Conservation (phyloP, 2,329 filamentous ascomycete genomes). For the Neophaeococcomyces mojaviensis region DNA sequence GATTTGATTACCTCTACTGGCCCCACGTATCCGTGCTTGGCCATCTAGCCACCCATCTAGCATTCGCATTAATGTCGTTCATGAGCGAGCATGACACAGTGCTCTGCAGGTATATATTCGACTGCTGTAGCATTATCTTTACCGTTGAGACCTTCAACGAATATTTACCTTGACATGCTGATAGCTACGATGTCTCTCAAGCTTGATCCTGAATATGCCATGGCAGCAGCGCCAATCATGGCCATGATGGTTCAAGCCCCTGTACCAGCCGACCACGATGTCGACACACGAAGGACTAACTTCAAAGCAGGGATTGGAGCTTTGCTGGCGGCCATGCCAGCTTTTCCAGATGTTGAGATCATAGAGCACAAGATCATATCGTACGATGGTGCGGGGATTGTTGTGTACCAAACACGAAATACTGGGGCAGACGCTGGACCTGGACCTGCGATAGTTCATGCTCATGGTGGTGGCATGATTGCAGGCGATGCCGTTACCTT, state of each 20-base stretch:
- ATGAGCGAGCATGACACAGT: too few relatives aligned
- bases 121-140: too few relatives aligned
- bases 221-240: slow-evolving; percentile 16
- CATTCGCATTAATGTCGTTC: too few relatives aligned
- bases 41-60: too few relatives aligned
- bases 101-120: too few relatives aligned
- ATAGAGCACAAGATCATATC: slow-evolving; percentile 13
- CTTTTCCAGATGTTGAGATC: slow-evolving; percentile 17
- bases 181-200: slow-evolving; percentile 24
- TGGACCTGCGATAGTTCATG: slow-evolving; percentile 22
- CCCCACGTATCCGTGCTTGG: too few relatives aligned
- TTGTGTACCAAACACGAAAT: slow-evolving; percentile 24
- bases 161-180: too few relatives aligned
- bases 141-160: too few relatives aligned
- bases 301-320: slow-evolving; percentile 4
- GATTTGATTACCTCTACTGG: too few relatives aligned
- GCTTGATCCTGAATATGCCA: slow-evolving; percentile 17
- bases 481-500: slow-evolving; percentile 16
- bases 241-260: slow-evolving; percentile 11
- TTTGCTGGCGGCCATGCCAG: slow-evolving; percentile 13
- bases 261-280: slow-evolving; percentile 16
- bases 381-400: slow-evolving; percentile 20
- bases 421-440: slow-evolving; percentile 21
- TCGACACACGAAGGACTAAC: slow-evolving; percentile 9
- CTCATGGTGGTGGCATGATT: slow-evolving; percentile 26